Evolutionary conservation across 1,139 yeast genomes (phyloP).

Genomic region (Nakaseomyces bracarensis): DNA sequence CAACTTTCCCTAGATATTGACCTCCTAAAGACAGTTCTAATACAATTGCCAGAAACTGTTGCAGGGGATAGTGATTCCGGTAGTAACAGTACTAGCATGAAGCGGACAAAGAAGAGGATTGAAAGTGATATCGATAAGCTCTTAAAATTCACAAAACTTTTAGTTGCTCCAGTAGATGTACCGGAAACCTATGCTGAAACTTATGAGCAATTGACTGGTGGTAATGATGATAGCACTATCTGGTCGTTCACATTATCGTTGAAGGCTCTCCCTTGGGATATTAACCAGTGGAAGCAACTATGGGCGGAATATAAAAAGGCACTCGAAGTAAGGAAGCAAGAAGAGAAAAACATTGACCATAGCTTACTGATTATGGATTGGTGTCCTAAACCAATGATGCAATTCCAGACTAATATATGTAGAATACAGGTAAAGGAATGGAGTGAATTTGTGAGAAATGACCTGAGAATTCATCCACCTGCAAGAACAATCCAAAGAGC

Average conservation of each 20-base stretch:
- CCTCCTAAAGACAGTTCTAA: constrained; percentile 48
- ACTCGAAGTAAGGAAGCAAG: constrained; percentile 11
- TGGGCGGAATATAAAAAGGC: constrained; percentile 22
- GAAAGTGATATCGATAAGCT: constrained; percentile 21
- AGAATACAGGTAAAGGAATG: constrained; percentile 25
- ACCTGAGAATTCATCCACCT: constrained; percentile 17
- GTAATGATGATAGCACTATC: constrained; percentile 21
- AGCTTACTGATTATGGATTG: constrained; percentile 21
- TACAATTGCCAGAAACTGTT: constrained; percentile 18
- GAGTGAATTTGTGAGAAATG: constrained; percentile 22
- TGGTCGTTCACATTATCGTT: constrained; percentile 28
- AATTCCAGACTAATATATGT: constrained; percentile 24
- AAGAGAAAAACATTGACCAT: constrained; percentile 8
- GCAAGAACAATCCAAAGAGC: constrained; percentile 11
- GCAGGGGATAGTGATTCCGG: constrained; percentile 13
- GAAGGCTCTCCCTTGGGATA: constrained; percentile 30
- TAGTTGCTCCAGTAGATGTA: constrained; percentile 26
- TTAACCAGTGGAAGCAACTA: constrained; percentile 23
- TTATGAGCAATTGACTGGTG: constrained; percentile 22
- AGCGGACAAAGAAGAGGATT: constrained; percentile 25
- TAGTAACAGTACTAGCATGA: constrained; percentile 18
- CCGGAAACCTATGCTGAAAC: constrained; percentile 26
- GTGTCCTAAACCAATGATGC: constrained; percentile 16
- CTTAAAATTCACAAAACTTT: constrained; percentile 21
- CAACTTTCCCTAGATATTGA: constrained; percentile 71